phyloP scores from a whole-genome alignment of 1,284 basidiomycete genomes.

The Puccinia coronata region DNA sequence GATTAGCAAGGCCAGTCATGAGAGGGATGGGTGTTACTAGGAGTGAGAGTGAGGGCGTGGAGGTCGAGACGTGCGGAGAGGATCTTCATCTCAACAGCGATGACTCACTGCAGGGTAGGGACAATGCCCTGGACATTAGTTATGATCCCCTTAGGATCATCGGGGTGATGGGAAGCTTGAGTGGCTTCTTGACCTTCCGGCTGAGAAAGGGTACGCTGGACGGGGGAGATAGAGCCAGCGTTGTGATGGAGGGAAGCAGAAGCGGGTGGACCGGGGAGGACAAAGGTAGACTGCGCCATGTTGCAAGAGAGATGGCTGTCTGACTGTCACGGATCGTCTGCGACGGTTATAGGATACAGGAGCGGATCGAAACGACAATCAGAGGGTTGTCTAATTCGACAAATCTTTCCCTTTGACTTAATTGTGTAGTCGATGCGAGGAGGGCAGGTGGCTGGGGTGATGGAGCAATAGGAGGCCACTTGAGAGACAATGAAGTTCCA shows the following conservation, averaged over 20 bases:
- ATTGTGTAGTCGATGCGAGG: not conserved
- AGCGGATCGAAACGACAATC: not conserved
- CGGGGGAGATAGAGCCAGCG: conserved; percentile 33
- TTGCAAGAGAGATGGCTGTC: not conserved
- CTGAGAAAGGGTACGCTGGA: conserved; percentile 18
- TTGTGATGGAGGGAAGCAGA: conserved; percentile 29
- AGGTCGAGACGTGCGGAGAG: not conserved
- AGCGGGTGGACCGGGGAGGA: conserved; percentile 44
- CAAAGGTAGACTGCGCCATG: conserved; percentile 44
- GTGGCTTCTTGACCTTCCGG: conserved; percentile 45
- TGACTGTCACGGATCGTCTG: not conserved
- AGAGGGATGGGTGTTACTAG: not conserved
- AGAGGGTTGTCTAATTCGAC: not conserved
- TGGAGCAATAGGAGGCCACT: conserved; percentile 20
- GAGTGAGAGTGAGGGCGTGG: too few species aligned
- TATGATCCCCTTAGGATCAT: conserved; percentile 52
- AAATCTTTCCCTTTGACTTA: too few species aligned
- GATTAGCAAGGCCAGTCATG: conserved; percentile 9
- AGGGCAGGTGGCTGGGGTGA: not conserved
- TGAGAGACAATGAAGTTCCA: conserved; percentile 49
- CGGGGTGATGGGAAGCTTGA: conserved; percentile 46
- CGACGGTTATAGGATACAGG: too few species aligned
- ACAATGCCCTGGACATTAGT: conserved; percentile 59
- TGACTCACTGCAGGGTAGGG: conserved; percentile 60
- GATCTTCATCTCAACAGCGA: not conserved